Percentiles rank a stretch among this genome's conserved stretches.
Evolutionary conservation across 2,329 filamentous ascomycete genomes (phyloP).

Genomic region (Scedosporium boydii): DNA sequence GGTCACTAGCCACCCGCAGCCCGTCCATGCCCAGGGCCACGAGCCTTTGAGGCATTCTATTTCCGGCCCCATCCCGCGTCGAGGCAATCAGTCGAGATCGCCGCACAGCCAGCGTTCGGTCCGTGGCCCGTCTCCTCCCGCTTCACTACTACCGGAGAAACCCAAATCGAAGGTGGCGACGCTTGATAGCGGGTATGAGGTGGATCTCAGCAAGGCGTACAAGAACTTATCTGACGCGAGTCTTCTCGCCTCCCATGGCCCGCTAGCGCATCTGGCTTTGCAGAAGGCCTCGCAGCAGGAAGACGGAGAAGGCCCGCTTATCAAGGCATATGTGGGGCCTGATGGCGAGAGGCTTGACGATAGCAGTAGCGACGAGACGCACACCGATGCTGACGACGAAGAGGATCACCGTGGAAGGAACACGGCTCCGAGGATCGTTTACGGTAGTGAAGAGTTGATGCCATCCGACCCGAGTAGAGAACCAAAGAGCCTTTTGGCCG

Average conservation of each 20-base stretch:
- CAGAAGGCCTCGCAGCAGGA: slow-evolving; percentile 38
- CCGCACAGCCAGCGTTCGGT: slow-evolving; percentile 35
- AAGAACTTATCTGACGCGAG: slow-evolving; percentile 63
- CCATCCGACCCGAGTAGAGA: slow-evolving; percentile 29
- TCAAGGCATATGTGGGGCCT: slow-evolving; percentile 57
- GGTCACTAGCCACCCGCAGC: slow-evolving; percentile 16
- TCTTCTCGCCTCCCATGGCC: slow-evolving; percentile 53
- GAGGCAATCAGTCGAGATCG: slow-evolving; percentile 42
- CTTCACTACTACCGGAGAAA: slow-evolving; percentile 23
- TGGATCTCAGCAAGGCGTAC: slow-evolving; percentile 64
- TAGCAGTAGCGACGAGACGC: slow-evolving; percentile 60
- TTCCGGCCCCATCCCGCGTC: slow-evolving; percentile 18
- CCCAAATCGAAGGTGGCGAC: slow-evolving; percentile 29
- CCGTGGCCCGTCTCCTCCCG: slow-evolving; percentile 32
- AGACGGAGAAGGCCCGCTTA: slow-evolving; percentile 43
- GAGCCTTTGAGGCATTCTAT: slow-evolving; percentile 18
- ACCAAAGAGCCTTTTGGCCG: slow-evolving; percentile 56
- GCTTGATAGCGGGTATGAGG: slow-evolving; percentile 49
- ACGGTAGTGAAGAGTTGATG: slow-evolving; percentile 15
- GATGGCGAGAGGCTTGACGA: slow-evolving; percentile 59
- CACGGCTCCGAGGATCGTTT: slow-evolving; percentile 24
- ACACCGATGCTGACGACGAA: slow-evolving; percentile 52
- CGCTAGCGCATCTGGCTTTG: slow-evolving; percentile 50
- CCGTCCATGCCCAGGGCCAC: slow-evolving; percentile 22
- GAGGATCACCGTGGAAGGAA: slow-evolving; percentile 53